These are phyloP conservation scores for Karstenula rhodostoma DNA, from an alignment of 2,329 filamentous ascomycete genomes.

Conservation along the genomic window DNA sequence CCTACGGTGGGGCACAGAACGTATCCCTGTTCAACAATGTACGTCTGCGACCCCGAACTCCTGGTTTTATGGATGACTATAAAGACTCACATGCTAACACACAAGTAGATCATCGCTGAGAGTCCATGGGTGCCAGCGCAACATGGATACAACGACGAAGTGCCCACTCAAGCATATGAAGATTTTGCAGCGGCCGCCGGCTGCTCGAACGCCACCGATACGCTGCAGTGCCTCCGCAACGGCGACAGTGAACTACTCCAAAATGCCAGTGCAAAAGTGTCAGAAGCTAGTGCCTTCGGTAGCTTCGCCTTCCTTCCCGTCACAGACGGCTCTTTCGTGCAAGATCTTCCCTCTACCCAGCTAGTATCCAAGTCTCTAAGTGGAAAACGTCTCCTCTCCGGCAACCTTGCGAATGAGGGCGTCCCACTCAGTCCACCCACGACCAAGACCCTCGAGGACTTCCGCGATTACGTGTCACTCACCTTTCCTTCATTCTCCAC, in stretches of 20 bases:
- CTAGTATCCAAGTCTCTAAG: conserved; percentile 34
- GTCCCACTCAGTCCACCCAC: conserved; percentile 46
- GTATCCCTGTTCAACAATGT: conserved; percentile 43
- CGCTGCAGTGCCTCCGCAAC: conserved; percentile 37
- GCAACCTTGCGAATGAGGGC: conserved; percentile 52
- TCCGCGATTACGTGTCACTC: conserved; percentile 37
- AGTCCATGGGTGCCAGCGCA: conserved; percentile 45
- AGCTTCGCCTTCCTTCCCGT: conserved; percentile 54
- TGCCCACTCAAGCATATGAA: conserved; percentile 40
- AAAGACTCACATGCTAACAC: conserved; percentile 27
- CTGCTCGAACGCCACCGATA: conserved; percentile 32
- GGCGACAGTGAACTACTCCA: conserved; percentile 35
- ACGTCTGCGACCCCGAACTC: conserved; percentile 38
- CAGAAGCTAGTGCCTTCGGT: conserved; percentile 47
- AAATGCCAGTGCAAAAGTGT: conserved; percentile 41
- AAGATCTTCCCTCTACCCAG: conserved; percentile 43
- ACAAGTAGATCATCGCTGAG: conserved; percentile 36
- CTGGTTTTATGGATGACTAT: not conserved
- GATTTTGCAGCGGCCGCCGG: conserved; percentile 39
- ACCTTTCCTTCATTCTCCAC: conserved; percentile 49
- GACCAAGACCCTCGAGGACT: conserved; percentile 36
- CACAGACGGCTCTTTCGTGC: conserved; percentile 51
- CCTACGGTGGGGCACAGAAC: conserved; percentile 49
- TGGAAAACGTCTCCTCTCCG: conserved; percentile 39
- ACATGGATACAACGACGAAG: conserved; percentile 42